Base-by-base conservation (phyloP, 768 basidiomycete species). In the Cystobasidium tubakii region DNA sequence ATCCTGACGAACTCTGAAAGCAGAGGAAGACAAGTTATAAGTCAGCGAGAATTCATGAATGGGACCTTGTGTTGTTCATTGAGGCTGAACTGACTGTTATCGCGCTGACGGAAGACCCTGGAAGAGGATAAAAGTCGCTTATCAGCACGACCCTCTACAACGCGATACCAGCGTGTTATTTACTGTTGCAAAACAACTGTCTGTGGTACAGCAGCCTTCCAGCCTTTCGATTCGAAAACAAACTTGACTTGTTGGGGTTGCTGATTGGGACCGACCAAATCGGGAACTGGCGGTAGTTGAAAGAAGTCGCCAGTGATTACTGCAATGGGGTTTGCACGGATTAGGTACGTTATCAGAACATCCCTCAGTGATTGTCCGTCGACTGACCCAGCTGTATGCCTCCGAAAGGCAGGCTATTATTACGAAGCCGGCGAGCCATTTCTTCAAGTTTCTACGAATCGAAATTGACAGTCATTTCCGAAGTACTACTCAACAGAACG, bases 221-320 rank as follows among this genome's bases (percentile, higher is more conserved):
- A 97, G 67, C 82, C 81, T n/a, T 85, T 82, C 0, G 92, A 92
- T 79, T 99, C 92, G 79, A 99, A 99, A 0, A 91, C 91, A 78
- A 97, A 97, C 78, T 88, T 91, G 25, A 53, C 29, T 17, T 7
- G 15, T 21, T 25, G 34, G 17, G 31, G 72, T 21, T 1, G 53
- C 9, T 46, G 33, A n/a, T 17, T 33, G 23, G 9, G 34, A 69
- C 82, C 76, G n/a, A 79, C 78, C 25, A 85, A 84, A 80, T 88
- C 93, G 7, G 84, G 84, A 0, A 98, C 93, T 1, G 96, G 96
- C 0, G 96, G 96, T 3, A 99, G 86, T 80, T 99, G 95, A 83
- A 98, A 97, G 83, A 98, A 98, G 80, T 99, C 96, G 9, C 96
- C 96, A 0, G 93, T 95, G 27, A 97, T 88, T 74, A 98, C 84